These are phyloP conservation scores for Calonectria hawksworthii DNA, from an alignment of 2,329 filamentous ascomycete genomes.

Conservation along the genomic window DNA sequence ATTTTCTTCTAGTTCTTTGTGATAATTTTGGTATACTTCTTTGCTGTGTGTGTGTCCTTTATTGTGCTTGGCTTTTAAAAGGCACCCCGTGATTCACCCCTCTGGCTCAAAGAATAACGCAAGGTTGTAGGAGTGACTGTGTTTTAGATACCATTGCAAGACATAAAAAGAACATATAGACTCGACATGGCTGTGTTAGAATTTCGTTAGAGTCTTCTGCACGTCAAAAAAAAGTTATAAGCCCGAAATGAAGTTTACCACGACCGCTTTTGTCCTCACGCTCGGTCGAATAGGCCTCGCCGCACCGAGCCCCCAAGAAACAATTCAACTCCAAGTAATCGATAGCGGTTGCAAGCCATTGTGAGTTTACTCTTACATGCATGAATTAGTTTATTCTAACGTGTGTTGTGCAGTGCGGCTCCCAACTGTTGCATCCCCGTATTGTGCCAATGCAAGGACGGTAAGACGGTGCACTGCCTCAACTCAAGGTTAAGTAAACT, in stretches of 20 bases:
- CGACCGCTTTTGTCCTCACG: constrained; percentile 8
- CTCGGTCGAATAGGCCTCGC: constrained; percentile 1
- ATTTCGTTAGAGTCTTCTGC: background rate
- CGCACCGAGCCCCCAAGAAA: constrained; percentile 7
- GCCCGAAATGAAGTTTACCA: constrained; percentile 30
- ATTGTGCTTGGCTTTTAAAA: background rate
- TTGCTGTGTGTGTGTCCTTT: background rate
- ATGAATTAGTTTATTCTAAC: background rate
- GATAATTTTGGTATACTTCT: background rate
- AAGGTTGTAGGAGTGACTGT: background rate
- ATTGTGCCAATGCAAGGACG: constrained; percentile 34
- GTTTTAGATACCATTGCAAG: background rate
- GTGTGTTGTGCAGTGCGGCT: background rate
- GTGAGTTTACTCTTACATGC: background rate
- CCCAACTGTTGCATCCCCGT: constrained; percentile 33
- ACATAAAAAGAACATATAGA: background rate
- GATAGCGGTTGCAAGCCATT: constrained; percentile 32
- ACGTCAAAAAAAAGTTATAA: background rate
- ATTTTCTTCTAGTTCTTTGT: background rate
- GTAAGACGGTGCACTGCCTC: constrained; percentile 5
- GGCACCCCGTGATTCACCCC: background rate
- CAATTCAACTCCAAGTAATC: constrained; percentile 22
- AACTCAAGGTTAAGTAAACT: background rate
- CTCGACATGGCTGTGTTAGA: background rate
- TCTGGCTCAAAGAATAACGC: background rate